Evolutionary conservation across 768 basidiomycete genomes (phyloP), one percentile per base, ranked within the genome.

Genomic region (Naganishia randhawae): DNA sequence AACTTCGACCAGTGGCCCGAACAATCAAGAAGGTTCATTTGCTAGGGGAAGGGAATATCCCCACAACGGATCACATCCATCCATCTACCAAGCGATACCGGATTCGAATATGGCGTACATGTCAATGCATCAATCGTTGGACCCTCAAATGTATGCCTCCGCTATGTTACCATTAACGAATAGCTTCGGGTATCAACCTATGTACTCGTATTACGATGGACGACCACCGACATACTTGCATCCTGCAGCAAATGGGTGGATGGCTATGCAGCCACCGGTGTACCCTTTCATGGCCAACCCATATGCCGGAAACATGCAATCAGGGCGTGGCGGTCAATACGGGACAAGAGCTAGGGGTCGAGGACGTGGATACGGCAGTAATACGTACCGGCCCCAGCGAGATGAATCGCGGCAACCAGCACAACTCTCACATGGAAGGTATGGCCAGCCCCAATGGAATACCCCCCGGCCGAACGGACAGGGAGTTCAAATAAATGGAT

Each of bases 71-170:
- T n/a, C 3, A 27, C 57, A 61, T 13, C 57, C 39, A 41, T 17
- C 57, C 13, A 29, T 16, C n/a, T 64, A 64, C 32, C 63, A 27
- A 14, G 45, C 63, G 1, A 64, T 33, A 19, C 63, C 63, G 19
- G 63, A 64, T 50, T 32, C 45, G 32, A 64, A 64, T 16, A 50
- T 37, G 63, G 63, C 63, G 8, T 64, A 29, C 45, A 64, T 33
- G 42, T 32, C 63, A 27, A 64, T 64, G 63, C 63, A 64, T 11
- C 63, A 64, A 27, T n/a, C 45, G 9, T 7, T 61, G 57, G 37
- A 61, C 25, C 57, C 57, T 19, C 35, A 41, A 29, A n/a, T 41
- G 37, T 39, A 39, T 27, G 37, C 57, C n/a, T 1, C 29, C 17
- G 63, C 27, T 48, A 64, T 48, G 42, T 7, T 39, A 22, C 10